Base-by-base conservation (phyloP, 73 alveolate species). In the Loxodes magnus region DNA sequence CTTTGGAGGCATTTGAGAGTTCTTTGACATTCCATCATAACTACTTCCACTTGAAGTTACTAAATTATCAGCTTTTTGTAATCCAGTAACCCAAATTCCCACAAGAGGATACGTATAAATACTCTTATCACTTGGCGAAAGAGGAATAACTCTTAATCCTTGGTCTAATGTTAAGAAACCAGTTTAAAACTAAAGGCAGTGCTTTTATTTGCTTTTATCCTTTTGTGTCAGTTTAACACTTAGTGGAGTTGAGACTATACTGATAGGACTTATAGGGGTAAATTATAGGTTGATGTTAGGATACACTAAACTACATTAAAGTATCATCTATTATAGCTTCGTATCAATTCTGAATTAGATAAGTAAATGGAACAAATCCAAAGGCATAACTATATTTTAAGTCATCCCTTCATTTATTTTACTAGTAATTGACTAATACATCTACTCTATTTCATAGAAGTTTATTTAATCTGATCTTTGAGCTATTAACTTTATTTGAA, bases 91-190 rank as follows among this genome's bases (percentile, higher is more conserved):
- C 63, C 67, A 54, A 7, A 54, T 35, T 5, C 67, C 67, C 6
- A 54, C 67, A 5, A 54, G 10, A 0, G 67, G 67, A 41, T 36
- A 54, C 23, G 34, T 54, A 39, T 28, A 36, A 0, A 43, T 43
- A 16, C 9, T n/a, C 10, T 31, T 35, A 3, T 54, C 67, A 6
- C 34, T 10, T 10, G 63, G 14, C 5, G 38, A 35, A 28, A 54
- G 55, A 12, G 67, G 67, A 16, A 54, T 21, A 5, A 35, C 67
- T 35, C 67, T 28, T 15, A 54, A 41, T 9, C 33, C 19, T 23
- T 54, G 67, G 25, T 54, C 67, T 35, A 54, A 16, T 24, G 56
- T 54, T 20, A 54, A 19, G 42, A 24, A 54, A 14, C 67, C 67
- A 6, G 64, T 14, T 14, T 54, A 56, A 4, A 36, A 54, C 29